Percentiles rank a stretch among this genome's conserved stretches.
These are phyloP conservation scores for Sugiyamaella castrensis DNA, from an alignment of 1,139 yeast genomes.

Conservation along the genomic window DNA sequence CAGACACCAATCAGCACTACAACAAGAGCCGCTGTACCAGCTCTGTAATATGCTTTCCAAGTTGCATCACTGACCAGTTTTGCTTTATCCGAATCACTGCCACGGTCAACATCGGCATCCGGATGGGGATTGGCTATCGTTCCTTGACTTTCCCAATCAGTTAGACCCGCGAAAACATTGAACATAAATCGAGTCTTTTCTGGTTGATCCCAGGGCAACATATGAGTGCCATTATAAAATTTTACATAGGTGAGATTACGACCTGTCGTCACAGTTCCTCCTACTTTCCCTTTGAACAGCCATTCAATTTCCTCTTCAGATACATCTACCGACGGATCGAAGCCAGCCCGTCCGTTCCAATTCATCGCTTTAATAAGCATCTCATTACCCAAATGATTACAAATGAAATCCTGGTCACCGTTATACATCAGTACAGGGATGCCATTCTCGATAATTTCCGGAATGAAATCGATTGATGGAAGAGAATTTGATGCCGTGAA, in stretches of 20 bases:
- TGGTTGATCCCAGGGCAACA: conserved; percentile 90
- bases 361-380: conserved; percentile 55
- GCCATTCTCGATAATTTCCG: conserved; percentile 49
- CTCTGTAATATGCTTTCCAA: conserved; percentile 40
- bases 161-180: conserved; percentile 35
- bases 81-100: conserved; percentile 14
- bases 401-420: conserved; percentile 86
- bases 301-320: conserved; percentile 27
- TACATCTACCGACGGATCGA: conserved; percentile 17
- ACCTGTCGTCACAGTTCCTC: conserved; percentile 42
- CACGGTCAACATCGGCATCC: conserved; percentile 10
- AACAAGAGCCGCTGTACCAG: conserved; percentile 40
- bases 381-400: conserved; percentile 79
- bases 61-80: conserved; percentile 35
- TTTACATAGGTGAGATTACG: conserved; percentile 76
- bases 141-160: conserved; percentile 23
- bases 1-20: conserved; percentile 33
- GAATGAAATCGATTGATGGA: conserved; percentile 66
- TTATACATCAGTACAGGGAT: conserved; percentile 71
- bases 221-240: conserved; percentile 77
- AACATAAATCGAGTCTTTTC: conserved; percentile 63
- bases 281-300: conserved; percentile 29
- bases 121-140: conserved; percentile 14
- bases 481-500: conserved; percentile 53
- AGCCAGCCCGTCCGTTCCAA: conserved; percentile 68